Evolutionary conservation across 116 monocot genomes (phyloP).

Genomic region (Trichopus zeylanicus): DNA sequence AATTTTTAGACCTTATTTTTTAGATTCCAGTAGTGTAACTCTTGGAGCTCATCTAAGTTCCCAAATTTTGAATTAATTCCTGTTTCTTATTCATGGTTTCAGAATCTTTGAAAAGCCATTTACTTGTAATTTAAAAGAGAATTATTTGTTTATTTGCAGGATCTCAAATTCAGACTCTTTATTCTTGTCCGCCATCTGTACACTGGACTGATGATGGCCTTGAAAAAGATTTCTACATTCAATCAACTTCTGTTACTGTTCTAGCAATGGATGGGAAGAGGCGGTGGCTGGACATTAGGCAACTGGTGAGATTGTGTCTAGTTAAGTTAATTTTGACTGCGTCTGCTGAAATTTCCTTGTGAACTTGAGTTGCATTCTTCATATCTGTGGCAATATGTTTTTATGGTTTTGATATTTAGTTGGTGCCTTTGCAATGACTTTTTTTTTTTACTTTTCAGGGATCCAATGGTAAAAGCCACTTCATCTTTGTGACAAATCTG

Average conservation of each 20-base stretch:
- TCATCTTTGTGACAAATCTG: slow-evolving; percentile 95
- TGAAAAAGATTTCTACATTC: slow-evolving; percentile 86
- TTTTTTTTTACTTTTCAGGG: slow-evolving; percentile 47
- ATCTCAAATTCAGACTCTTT: slow-evolving; percentile 18
- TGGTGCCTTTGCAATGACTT: background rate
- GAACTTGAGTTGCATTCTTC: background rate
- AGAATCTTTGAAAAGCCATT: too few relatives aligned
- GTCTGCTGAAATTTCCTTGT: too few relatives aligned
- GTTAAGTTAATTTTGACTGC: background rate
- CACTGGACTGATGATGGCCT: slow-evolving; percentile 63
- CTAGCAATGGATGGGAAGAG: slow-evolving; percentile 98
- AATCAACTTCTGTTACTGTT: slow-evolving; percentile 69
- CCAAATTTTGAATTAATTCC: too few relatives aligned
- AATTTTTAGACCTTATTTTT: too few relatives aligned
- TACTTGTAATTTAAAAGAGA: too few relatives aligned
- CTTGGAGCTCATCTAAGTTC: too few relatives aligned
- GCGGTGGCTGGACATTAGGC: slow-evolving; percentile 87
- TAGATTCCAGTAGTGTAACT: too few relatives aligned
- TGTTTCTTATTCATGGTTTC: too few relatives aligned
- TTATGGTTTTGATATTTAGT: background rate
- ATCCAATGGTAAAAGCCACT: slow-evolving; percentile 65
- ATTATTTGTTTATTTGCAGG: too few relatives aligned
- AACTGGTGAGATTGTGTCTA: slow-evolving; percentile 35
- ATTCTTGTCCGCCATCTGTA: slow-evolving; percentile 62
- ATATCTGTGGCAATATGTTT: background rate